Conservation (phyloP, 2,329 filamentous ascomycete species). For the Aspergillus quadricinctus region DNA sequence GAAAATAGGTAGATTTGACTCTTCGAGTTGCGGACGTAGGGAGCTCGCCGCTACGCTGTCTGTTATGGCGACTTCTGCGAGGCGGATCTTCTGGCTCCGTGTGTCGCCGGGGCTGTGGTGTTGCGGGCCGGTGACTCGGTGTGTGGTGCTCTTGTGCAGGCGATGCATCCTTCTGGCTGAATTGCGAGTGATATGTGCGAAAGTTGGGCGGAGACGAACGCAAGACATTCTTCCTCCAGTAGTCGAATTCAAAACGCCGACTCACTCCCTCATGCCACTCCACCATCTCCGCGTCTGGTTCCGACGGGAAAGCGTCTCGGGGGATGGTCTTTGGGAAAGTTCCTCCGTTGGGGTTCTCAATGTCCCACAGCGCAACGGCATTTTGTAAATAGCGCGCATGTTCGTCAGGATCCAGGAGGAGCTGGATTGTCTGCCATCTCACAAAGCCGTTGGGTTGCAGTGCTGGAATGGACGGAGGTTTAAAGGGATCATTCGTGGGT, state of each 20-base stretch:
- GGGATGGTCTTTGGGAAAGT: conserved; percentile 59
- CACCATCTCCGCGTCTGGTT: conserved; percentile 74
- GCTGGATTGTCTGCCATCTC: conserved; percentile 88
- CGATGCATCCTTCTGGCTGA: conserved; percentile 29
- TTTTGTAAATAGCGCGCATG: conserved; percentile 80
- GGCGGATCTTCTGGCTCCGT: conserved; percentile 18
- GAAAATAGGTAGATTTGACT: conserved; percentile 14
- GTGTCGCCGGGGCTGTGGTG: conserved; percentile 14
- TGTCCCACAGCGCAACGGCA: conserved; percentile 70
- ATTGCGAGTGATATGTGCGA: conserved; percentile 24
- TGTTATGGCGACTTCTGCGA: conserved; percentile 17
- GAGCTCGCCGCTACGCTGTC: conserved; percentile 21
- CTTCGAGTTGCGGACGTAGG: conserved; percentile 14
- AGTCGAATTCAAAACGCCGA: conserved; percentile 63
- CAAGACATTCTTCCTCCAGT: conserved; percentile 36
- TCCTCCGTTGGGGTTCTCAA: conserved; percentile 64
- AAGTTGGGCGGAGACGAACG: conserved; percentile 31
- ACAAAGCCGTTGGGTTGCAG: conserved; percentile 81
- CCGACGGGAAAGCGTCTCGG: conserved; percentile 65
- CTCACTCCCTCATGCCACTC: conserved; percentile 80
- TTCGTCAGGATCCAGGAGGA: conserved; percentile 80
- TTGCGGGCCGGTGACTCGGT: conserved; percentile 11
- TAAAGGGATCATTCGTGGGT: conserved; percentile 65
- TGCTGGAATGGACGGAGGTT: conserved; percentile 72
- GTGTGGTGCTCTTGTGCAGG: conserved; percentile 21